Evolutionary conservation across 345 rosid genomes (phyloP), one percentile per base, ranked within the genome.

Genomic region (Hibiscus tridactylites): DNA sequence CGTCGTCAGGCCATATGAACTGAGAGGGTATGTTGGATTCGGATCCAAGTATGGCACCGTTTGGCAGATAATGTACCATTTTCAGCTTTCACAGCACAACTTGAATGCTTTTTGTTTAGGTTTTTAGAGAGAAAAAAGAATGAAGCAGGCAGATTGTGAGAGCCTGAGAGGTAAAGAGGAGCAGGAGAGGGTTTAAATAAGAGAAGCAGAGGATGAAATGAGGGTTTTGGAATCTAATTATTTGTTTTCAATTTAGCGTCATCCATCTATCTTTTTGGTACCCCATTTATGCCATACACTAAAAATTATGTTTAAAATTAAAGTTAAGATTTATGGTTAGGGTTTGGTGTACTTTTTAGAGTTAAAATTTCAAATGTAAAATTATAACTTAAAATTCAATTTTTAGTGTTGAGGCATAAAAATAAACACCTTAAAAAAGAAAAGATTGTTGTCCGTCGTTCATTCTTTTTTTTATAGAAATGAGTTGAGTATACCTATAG

Each of bases 1-100:
- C 98, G 16, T 88, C 72, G 76, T 90, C 95, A 0, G 97, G 97
- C 98, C 98, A 94, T 16, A 91, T 60, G 83, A 91, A 94, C 79
- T 90, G 83, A 47, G 80, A 77, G 19, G 97, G 97, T 77, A 94
- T 84, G 77, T 68, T 77, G 31, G 84, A 13, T 61, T 86, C 82
- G 63, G 74, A 70, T 7, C 81, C 81, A 3, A 91, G 75, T 7
- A 81, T 17, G 0, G 83, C 28, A 47, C 1, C 70, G 11, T 19
- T 15, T 8, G 57, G 39, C 70, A 42, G 53, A 65, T 21, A 21
- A 65, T 49, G 71, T 28, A 49, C 39, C 57, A 67, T 57, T 28
- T 47, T 26, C 11, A 39, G 1, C 2, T 65, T 3, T 39, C 15
- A 21, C 57, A 16, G n/a, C 13, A 11, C 56, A n/a, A 52, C 3